Conservation (phyloP, 1,284 basidiomycete species). For the Apiotrichum laibachii region DNA sequence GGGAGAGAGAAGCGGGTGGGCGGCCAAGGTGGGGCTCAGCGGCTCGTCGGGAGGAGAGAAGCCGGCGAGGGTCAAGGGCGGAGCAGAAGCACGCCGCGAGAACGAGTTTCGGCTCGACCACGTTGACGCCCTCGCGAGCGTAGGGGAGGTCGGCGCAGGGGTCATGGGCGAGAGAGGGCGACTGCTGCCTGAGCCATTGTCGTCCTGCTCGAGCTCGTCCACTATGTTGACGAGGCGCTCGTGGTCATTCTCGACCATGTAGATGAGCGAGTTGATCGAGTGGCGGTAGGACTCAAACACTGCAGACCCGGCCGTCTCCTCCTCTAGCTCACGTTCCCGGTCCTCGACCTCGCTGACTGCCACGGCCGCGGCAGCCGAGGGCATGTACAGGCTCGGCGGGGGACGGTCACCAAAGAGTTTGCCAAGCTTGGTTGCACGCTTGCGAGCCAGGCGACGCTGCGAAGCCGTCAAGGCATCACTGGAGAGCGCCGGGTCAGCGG, state of each 20-base stretch:
- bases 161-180: neutral
- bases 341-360: too few species aligned
- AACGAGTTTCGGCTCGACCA: neutral
- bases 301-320: neutral
- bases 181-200: neutral
- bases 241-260: slow-evolving; percentile 36
- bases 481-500: neutral
- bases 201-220: slow-evolving; percentile 24
- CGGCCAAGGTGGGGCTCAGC: neutral
- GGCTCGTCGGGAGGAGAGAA: neutral
- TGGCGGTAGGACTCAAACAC: slow-evolving; percentile 25
- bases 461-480: slow-evolving; percentile 13
- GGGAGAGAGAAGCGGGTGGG: slow-evolving; percentile 4
- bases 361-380: neutral
- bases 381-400: slow-evolving; percentile 26
- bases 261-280: slow-evolving; percentile 32
- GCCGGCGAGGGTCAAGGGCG: slow-evolving; percentile 3
- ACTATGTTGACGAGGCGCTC: slow-evolving; percentile 28
- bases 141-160: neutral
- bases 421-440: slow-evolving; percentile 35
- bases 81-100: slow-evolving; percentile 7
- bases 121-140: neutral
- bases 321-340: too few species aligned
- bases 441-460: slow-evolving; percentile 28
- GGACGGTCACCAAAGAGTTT: slow-evolving; percentile 37